Evolutionary conservation across 192 early-diverging fungal species (phyloP).

Genomic region (Rhizophagus prolifer): DNA sequence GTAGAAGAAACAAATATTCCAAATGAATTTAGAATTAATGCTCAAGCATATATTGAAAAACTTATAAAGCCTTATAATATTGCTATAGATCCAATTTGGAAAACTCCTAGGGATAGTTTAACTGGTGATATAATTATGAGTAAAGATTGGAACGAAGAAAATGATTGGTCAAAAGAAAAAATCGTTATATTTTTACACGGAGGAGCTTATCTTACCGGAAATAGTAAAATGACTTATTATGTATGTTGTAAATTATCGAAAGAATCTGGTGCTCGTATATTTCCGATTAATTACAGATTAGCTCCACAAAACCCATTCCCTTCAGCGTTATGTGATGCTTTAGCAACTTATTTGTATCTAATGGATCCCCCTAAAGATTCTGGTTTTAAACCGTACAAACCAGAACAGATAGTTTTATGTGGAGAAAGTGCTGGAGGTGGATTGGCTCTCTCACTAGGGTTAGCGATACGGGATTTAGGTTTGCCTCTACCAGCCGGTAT

Average conservation of each 20-base stretch:
- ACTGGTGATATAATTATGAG: conserved; percentile 42
- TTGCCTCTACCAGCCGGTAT: conserved; percentile 58
- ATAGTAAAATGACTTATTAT: conserved; percentile 36
- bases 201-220: conserved; percentile 59
- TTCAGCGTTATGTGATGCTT: conserved; percentile 74
- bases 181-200: conserved; percentile 75
- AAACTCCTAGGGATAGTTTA: conserved; percentile 30
- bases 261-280: conserved; percentile 41
- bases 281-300: conserved; percentile 76
- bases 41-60: conserved; percentile 34
- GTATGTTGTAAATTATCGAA: conserved; percentile 50
- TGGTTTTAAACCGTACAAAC: conserved; percentile 45
- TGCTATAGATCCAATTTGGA: conserved; percentile 51
- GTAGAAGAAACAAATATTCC: conserved; percentile 31
- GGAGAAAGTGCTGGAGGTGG: conserved; percentile 73
- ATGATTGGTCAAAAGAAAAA: conserved; percentile 31
- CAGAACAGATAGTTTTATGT: conserved; percentile 60
- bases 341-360: conserved; percentile 72
- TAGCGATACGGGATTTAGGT: conserved; percentile 57
- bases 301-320: conserved; percentile 83
- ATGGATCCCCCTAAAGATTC: conserved; percentile 47
- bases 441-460: conserved; percentile 51
- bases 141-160: conserved; percentile 28
- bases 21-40: conserved; percentile 35
- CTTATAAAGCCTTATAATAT: conserved; percentile 36